Base-by-base conservation (phyloP, 2,329 filamentous ascomycete species). In the Hyphodiscus sp. region DNA sequence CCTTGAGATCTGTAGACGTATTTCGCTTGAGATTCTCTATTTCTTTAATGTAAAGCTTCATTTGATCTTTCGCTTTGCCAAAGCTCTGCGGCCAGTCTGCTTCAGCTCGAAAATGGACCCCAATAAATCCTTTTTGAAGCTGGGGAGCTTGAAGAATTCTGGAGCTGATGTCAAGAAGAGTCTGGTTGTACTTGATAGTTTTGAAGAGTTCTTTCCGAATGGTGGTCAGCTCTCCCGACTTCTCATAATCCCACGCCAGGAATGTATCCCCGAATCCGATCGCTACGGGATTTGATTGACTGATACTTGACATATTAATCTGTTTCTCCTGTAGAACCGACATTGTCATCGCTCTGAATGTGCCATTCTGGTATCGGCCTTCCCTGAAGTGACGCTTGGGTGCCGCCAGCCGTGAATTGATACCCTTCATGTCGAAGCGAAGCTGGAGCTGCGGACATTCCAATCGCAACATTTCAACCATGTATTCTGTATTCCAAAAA, bases 71-170 rank as follows among this genome's bases (percentile, higher is more conserved):
- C 2, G 29, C 38, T 4, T 33, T 33, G 6, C 60, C 61, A 33
- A 62, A 62, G 30, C 13, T 9, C 9, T 10, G 20, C 1, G 61
- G 60, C 62, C 62, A 64, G 41, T 63, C 61, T 2, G 15, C 41
- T 45, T 63, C 60, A n/a, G 55, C 61, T 20, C 62, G 53, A 7
- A 63, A 45, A 57, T 64, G 61, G 11, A 63, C 47, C 33, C 56
- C 60, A 38, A 64, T 60, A n/a, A 51, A 64, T 2, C 58, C 60
- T 29, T 54, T 33, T 2, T 50, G 41, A 16, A 63, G 29, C 10
- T 51, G 33, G 11, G 54, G 53, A n/a, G 33, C 49, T 11, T 59
- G 18, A 9, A 48, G 50, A 4, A 63, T 55, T 15, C 45, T 38
- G 7, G 20, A 23, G 10, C 61, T 54, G 5, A 62, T 29, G 20